phyloP scores from a whole-genome alignment of 805 yeast genomes.

The Dipodascus albidus region DNA sequence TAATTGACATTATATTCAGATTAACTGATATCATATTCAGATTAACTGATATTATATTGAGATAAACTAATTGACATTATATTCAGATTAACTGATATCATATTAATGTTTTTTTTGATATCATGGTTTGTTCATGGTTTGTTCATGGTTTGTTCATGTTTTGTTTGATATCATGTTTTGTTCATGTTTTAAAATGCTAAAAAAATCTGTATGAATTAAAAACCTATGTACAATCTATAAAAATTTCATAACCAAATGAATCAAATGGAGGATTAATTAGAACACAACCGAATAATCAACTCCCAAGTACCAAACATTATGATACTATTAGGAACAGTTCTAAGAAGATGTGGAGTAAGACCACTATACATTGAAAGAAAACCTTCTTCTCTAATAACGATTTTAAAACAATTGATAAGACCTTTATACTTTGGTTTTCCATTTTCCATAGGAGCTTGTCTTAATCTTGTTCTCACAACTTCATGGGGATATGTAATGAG shows the following conservation, averaged over 20 bases:
- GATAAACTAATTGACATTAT: too few relatives aligned
- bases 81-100: too few relatives aligned
- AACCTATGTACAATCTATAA: background rate
- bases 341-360: constrained; percentile 86
- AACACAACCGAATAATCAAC: constrained; percentile 30
- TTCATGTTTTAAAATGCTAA: too few relatives aligned
- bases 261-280: too few relatives aligned
- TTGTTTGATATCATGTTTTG: too few relatives aligned
- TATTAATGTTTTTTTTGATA: too few relatives aligned
- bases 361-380: constrained; percentile 93
- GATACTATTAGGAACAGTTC: constrained; percentile 96
- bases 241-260: too few relatives aligned
- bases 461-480: constrained; percentile 86
- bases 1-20: too few relatives aligned
- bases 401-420: constrained; percentile 70
- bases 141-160: too few relatives aligned
- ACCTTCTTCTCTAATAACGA: constrained; percentile 89
- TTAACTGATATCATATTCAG: too few relatives aligned
- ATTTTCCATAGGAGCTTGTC: constrained; percentile 82
- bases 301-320: constrained; percentile 99
- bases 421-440: constrained; percentile 87
- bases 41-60: too few relatives aligned
- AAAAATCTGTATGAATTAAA: constrained; percentile 1
- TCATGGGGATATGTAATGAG: constrained; percentile 94
- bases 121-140: too few relatives aligned